Base-by-base conservation (phyloP, 257 asterid species). In the Ilex asprella region DNA sequence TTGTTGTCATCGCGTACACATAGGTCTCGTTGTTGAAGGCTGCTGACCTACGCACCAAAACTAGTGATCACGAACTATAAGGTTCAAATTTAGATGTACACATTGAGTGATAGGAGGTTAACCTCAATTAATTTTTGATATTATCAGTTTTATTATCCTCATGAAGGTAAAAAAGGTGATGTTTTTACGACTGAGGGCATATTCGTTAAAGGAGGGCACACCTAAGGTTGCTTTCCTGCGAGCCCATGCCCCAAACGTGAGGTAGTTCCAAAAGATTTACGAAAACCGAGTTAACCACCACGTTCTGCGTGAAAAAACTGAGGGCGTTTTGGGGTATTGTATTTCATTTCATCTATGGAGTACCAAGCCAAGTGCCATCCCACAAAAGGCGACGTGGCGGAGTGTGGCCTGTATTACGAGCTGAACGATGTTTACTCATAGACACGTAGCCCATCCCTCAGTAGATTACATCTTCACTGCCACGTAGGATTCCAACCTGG, bases 301-400 rank as follows among this genome's bases (percentile, higher is more conserved):
- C 69, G 85, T 70, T 63, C 74, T 70, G 66, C 2, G 11, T 31
- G n/a, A 10, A 2, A 58, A 29, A 57, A 0, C 2, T 1, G 76
- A 75, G 84, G 86, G 2, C 21, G 56, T 56, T 76, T 71, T 62
- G 15, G 27, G 89, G 55, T 29, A 70, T 69, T 43, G 55, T 29
- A 70, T 69, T 43, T 63, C 21, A 7, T 0, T 0, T 1, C 7
- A 2, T 27, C 6, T 32, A 66, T n/a, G 21, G 5, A 0, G 56
- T 63, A 54, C 69, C 73, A 79, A 75, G 64, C 68, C 31, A 16
- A 35, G 8, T 8, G 41, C 41, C 8, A 35, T 21, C 41, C 8
- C 5, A 35, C 64, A 52, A 12, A 49, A 12, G 3, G 30, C 61
- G 51, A 84, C 87, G 95, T 86, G 96, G 85, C 84, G 69, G 5